Percentiles rank a stretch among this genome's conserved stretches.
phyloP scores from a whole-genome alignment of 768 basidiomycete genomes.

The Phlegmacium glaucopus region DNA sequence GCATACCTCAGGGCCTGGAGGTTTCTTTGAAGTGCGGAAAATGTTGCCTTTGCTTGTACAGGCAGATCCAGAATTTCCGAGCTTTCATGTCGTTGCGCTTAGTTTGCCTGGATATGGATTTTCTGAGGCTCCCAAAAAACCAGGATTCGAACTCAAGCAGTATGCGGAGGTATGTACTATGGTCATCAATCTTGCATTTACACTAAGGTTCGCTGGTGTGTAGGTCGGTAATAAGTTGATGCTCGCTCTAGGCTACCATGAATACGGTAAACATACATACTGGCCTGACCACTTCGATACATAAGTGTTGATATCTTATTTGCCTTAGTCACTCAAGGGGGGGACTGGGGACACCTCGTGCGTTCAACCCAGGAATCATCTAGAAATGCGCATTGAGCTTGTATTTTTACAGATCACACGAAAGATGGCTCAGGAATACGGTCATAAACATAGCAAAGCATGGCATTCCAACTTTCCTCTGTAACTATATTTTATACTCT shows the following conservation, averaged over 20 bases:
- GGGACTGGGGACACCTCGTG: conserved; percentile 45
- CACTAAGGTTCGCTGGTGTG: too few relatives aligned
- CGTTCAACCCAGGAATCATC: too few relatives aligned
- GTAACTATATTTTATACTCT: conserved; percentile 26
- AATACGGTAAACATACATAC: conserved; percentile 46
- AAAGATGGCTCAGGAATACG: conserved; percentile 25
- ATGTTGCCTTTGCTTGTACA: conserved; percentile 48
- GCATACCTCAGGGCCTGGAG: conserved; percentile 52
- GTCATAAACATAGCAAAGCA: conserved; percentile 39
- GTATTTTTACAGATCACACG: conserved; percentile 26
- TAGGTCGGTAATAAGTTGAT: conserved; percentile 42
- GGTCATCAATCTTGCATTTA: too few relatives aligned
- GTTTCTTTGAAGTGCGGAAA: conserved; percentile 52
- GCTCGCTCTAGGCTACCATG: conserved; percentile 44
- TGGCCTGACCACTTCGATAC: too few relatives aligned
- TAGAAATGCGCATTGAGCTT: too few relatives aligned
- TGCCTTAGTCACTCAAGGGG: conserved; percentile 44
- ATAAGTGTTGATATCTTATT: too few relatives aligned
- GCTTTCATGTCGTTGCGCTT: conserved; percentile 58
- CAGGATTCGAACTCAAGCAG: conserved; percentile 44
- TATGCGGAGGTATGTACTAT: conserved; percentile 45
- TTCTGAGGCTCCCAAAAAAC: conserved; percentile 49
- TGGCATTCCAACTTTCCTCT: conserved; percentile 46
- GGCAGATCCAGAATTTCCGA: conserved; percentile 39
- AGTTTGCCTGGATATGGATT: conserved; percentile 62